These are phyloP conservation scores for Ailanthus altissimus DNA, from an alignment of 345 rosid species.

Conservation along the genomic window DNA sequence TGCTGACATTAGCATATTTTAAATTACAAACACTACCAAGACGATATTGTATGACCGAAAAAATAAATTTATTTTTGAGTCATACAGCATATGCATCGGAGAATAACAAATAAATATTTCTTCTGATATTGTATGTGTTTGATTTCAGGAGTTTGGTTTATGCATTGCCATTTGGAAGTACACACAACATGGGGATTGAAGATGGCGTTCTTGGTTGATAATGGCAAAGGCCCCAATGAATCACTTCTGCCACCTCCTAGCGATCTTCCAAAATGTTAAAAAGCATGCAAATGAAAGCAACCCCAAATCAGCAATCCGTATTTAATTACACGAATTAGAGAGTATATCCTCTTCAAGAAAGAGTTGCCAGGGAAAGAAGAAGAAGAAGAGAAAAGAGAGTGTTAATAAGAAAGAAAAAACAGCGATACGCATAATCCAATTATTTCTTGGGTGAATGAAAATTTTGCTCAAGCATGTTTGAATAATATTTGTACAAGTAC, in stretches of 20 bases:
- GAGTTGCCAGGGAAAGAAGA: not conserved
- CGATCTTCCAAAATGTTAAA: slow-evolving; percentile 87
- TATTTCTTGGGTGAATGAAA: slow-evolving; percentile 28
- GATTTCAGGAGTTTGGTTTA: slow-evolving; percentile 83
- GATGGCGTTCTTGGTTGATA: slow-evolving; percentile 96
- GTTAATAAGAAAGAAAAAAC: not conserved
- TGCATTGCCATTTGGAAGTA: slow-evolving; percentile 96
- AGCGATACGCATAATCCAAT: slow-evolving; percentile 2
- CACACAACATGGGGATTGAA: slow-evolving; percentile 99
- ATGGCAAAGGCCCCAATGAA: slow-evolving; percentile 83
- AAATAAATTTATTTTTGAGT: no score
- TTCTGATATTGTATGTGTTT: not conserved
- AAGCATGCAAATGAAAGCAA: no score
- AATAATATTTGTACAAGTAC: slow-evolving; percentile 16
- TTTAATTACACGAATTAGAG: not conserved
- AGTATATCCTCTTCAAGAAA: not conserved
- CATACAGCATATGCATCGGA: no score
- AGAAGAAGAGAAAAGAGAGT: not conserved
- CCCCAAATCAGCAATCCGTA: not conserved
- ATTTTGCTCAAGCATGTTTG: slow-evolving; percentile 25
- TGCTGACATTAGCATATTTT: no score
- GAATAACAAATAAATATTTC: not conserved
- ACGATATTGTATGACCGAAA: no score
- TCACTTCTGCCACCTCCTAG: slow-evolving; percentile 90
- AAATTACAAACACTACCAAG: no score